These are phyloP conservation scores for Leccinum truebloodii DNA, from an alignment of 768 basidiomycete species.

Conservation along the genomic window DNA sequence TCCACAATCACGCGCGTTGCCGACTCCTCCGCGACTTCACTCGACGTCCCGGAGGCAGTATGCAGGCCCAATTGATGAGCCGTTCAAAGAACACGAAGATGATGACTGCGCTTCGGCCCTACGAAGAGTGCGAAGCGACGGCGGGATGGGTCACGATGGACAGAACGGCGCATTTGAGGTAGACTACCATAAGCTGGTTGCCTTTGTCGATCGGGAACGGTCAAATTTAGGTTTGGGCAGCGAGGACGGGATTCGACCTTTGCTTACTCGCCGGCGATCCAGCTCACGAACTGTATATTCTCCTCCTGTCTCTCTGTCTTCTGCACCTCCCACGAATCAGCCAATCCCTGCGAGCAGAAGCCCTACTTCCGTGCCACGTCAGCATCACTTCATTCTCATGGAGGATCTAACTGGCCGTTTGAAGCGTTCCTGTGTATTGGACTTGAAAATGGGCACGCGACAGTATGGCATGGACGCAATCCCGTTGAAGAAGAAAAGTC, in stretches of 20 bases:
- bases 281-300: conserved; percentile 40
- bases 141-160: conserved; percentile 40
- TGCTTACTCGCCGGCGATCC: conserved; percentile 42
- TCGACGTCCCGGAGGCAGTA: conserved; percentile 21
- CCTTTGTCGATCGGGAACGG: conserved; percentile 19
- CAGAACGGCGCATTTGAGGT: conserved; percentile 44
- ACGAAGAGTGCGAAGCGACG: conserved; percentile 68
- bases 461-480: conserved; percentile 98
- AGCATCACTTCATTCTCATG: conserved; percentile 98
- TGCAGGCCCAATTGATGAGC: conserved; percentile 41
- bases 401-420: conserved; percentile 94
- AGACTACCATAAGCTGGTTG: conserved; percentile 37
- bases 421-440: conserved; percentile 92
- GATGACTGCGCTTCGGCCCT: conserved; percentile 39
- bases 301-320: conserved; percentile 25
- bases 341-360: conserved; percentile 37
- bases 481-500: conserved; percentile 92
- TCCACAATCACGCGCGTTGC: conserved; percentile 37
- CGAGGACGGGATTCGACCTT: conserved; percentile 27
- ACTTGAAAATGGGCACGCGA: conserved; percentile 99
- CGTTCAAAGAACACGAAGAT: conserved; percentile 41
- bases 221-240: conserved; percentile 19
- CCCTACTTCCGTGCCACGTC: conserved; percentile 65
- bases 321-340: conserved; percentile 31
- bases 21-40: conserved; percentile 6